Evolutionary conservation across 495 filamentous ascomycete genomes (phyloP).

Genomic region (Rhizodiscina lignyota): DNA sequence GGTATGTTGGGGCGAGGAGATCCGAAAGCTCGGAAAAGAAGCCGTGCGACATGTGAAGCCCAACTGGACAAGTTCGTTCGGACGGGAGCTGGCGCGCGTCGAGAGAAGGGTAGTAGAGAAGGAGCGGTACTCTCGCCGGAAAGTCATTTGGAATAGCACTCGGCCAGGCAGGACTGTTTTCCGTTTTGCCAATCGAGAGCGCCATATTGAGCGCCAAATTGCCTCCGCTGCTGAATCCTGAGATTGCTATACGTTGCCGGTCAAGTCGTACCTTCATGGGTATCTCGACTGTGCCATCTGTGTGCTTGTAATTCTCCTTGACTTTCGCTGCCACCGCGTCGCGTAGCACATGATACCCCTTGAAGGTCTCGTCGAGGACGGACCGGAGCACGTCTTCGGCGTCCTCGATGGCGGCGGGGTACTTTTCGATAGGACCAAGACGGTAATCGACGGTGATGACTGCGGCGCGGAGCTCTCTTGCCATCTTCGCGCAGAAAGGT

Average conservation of each 20-base stretch:
- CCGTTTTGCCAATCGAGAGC: slow-evolving; percentile 9
- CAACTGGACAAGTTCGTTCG: slow-evolving; percentile 9
- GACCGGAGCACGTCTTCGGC: slow-evolving; percentile 15
- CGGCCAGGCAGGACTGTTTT: slow-evolving; percentile 7
- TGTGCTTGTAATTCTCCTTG: not conserved
- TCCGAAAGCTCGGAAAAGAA: slow-evolving; percentile 6
- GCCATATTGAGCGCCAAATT: slow-evolving; percentile 22
- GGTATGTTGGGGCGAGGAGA: slow-evolving; percentile 10
- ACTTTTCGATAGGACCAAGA: slow-evolving; percentile 13
- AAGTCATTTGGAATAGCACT: slow-evolving; percentile 8
- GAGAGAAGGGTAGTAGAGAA: slow-evolving; percentile 15
- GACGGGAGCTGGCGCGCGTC: slow-evolving; percentile 9
- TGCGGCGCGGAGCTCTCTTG: slow-evolving; percentile 8
- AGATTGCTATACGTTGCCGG: slow-evolving; percentile 15
- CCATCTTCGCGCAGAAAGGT: slow-evolving; percentile 13
- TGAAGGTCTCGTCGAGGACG: slow-evolving; percentile 6
- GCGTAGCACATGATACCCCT: not conserved
- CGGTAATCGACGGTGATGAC: slow-evolving; percentile 19
- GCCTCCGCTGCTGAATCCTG: slow-evolving; percentile 18
- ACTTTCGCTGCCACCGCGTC: not conserved
- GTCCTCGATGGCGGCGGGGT: slow-evolving; percentile 16
- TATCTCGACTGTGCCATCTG: not conserved
- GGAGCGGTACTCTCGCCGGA: slow-evolving; percentile 5
- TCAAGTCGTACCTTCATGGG: slow-evolving; percentile 14
- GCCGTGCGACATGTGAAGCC: no score